phyloP scores from a whole-genome alignment of 225 moss, liverwort and hornwort genomes.

The Neckera pumila region DNA sequence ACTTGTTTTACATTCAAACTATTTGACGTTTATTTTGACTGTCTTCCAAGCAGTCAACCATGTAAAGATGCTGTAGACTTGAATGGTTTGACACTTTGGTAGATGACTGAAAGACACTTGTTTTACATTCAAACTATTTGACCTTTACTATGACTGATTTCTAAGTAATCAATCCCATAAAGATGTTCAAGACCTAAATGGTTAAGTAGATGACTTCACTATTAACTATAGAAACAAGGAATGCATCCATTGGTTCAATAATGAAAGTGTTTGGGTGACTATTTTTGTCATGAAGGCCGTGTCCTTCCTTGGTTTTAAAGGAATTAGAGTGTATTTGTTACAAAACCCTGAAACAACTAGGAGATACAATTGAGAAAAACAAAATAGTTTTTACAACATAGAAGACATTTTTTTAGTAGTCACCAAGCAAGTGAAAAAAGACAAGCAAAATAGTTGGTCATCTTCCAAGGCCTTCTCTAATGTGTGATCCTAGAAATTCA shows the following conservation, averaged over 20 bases:
- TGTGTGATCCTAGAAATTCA: accelerated
- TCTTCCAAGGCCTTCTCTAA: not conserved
- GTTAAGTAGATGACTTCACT: not conserved
- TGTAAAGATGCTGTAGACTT: accelerated
- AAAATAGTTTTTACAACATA: not conserved
- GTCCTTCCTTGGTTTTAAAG: too few species aligned
- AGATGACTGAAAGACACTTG: not conserved
- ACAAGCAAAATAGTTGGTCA: not conserved
- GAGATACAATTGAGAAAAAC: too few species aligned
- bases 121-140: not conserved
- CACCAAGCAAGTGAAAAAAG: accelerated
- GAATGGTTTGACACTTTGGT: accelerated
- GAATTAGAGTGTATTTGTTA: not conserved
- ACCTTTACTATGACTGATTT: too few species aligned
- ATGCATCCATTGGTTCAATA: not conserved
- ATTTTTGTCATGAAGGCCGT: accelerated
- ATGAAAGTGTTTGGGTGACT: not conserved
- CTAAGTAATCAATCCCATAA: too few species aligned
- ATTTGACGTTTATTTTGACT: not conserved
- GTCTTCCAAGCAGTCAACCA: too few species aligned
- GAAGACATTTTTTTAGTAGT: not conserved
- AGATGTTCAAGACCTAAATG: not conserved
- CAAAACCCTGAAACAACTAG: not conserved
- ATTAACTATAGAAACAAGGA: accelerated
- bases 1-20: not conserved